Evolutionary conservation across 768 basidiomycete species (phyloP).

Genomic region (Cystoderma amianthinum): DNA sequence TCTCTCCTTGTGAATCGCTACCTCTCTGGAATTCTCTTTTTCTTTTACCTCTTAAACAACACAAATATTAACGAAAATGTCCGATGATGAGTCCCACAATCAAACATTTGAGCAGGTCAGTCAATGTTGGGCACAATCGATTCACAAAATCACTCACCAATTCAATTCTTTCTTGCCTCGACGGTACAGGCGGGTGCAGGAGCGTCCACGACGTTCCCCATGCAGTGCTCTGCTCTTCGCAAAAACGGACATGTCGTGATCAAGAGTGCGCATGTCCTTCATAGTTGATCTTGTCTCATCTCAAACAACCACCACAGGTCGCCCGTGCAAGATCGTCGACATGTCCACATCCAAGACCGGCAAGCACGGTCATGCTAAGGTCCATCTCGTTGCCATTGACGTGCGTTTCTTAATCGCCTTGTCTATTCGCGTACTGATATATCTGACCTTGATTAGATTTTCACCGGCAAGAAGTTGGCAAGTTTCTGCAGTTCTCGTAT

Average conservation of each 20-base stretch:
- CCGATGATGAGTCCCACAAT: slow-evolving; percentile 86
- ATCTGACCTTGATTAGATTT: slow-evolving; percentile 56
- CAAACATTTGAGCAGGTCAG: slow-evolving; percentile 79
- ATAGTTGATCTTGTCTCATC: slow-evolving; percentile 1
- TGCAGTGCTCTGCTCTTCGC: slow-evolving; percentile 95
- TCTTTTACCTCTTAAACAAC: slow-evolving; percentile 13
- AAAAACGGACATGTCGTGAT: slow-evolving; percentile 94
- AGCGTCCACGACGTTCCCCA: slow-evolving; percentile 76
- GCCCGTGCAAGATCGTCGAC: slow-evolving; percentile 98
- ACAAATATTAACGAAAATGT: slow-evolving; percentile 47
- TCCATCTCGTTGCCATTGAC: slow-evolving; percentile 95
- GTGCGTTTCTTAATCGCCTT: slow-evolving; percentile 40
- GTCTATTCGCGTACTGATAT: neutral
- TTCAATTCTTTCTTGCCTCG: slow-evolving; percentile 9
- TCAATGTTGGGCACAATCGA: neutral
- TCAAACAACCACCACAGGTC: slow-evolving; percentile 32
- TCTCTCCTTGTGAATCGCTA: slow-evolving; percentile 11
- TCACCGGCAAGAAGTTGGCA: slow-evolving; percentile 96
- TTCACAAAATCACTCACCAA: slow-evolving; percentile 1
- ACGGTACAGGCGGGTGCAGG: slow-evolving; percentile 54
- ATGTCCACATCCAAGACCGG: slow-evolving; percentile 99
- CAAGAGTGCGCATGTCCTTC: slow-evolving; percentile 47
- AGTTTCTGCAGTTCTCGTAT: slow-evolving; percentile 21
- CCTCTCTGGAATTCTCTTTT: slow-evolving; percentile 10
- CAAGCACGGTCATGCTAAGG: slow-evolving; percentile 99